Base-by-base conservation (phyloP, 2,329 filamentous ascomycete genomes). In the Ustulina deusta region DNA sequence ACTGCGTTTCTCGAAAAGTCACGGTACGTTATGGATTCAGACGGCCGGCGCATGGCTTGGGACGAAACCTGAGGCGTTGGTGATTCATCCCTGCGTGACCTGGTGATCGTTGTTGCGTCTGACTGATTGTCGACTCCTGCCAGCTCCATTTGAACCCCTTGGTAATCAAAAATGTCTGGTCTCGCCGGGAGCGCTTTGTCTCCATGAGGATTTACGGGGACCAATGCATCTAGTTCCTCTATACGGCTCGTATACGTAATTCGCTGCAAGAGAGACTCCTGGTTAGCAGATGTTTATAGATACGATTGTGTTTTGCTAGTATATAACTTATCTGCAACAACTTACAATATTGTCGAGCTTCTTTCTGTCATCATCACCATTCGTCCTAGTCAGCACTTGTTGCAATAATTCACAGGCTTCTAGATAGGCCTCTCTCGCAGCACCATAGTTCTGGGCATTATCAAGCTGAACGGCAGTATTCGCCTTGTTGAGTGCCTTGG, bases 401-500 rank as follows among this genome's bases (percentile, higher is more conserved):
- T 95, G 91, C 62, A 99, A 83, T 66, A 99, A 84, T 63, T 90
- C 88, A 77, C 96, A 99, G 3, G 97, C 96, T 80, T 99, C 96
- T 11, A 88, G 85, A 78, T 99, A 99, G 15, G 95, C 94, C 75
- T 93, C 89, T 77, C 97, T 90, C 20, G 96, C 96, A 46, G 93
- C 94, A 78, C 95, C 93, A 70, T 96, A 95, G 76, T 98, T 97
- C 75, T 96, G 93, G 15, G 93, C 94, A 86, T 97, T 98, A 81
- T 99, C 96, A 46, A 99, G 87, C 72, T 97, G 87, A 29, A 99
- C 96, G 25, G 96, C 96, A 13, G 93, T 95, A 77, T 99, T 97
- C 57, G 96, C 96, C 81, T 97, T 97, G 78, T 97, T 92, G 62
- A 99, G 83, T 0, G 96, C 96, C 74, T 92, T 93, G n/a, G 95